Conservation (phyloP, 495 filamentous ascomycete genomes). For the Staphylotrichum longicolle region DNA sequence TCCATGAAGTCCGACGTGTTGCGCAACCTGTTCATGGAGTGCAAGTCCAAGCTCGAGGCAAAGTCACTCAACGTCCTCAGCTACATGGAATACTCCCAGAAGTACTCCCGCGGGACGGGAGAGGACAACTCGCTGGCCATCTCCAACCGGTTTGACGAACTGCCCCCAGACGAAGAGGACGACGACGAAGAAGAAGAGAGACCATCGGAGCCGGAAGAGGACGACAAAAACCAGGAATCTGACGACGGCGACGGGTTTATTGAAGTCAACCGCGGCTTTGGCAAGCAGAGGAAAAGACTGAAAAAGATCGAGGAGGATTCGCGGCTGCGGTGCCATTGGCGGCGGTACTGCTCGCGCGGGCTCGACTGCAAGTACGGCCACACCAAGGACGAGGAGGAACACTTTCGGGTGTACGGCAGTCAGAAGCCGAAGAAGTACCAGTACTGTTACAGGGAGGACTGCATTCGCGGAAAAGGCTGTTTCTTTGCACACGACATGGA, state of each 20-base stretch:
- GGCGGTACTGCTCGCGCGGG: constrained; percentile 11
- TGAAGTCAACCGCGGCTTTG: not conserved
- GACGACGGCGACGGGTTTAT: constrained; percentile 1
- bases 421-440: constrained; percentile 4
- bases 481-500: constrained; percentile 6
- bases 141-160: constrained; percentile 13
- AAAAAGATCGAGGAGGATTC: not conserved
- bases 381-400: constrained; percentile 9
- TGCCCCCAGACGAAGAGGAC: not conserved
- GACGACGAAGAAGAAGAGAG: not conserved
- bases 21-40: constrained; percentile 5
- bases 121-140: not conserved
- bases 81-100: constrained; percentile 13
- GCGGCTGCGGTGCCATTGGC: constrained; percentile 2
- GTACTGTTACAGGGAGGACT: not conserved
- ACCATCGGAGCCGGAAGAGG: not conserved
- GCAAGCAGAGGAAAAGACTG: not conserved
- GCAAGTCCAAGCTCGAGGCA: constrained; percentile 11
- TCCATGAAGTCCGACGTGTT: not conserved
- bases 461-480: not conserved
- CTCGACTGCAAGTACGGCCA: constrained; percentile 13
- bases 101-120: not conserved
- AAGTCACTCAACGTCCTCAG: constrained; percentile 10
- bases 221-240: not conserved
- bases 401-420: not conserved